A percentile compares a stretch with the other conserved stretches of the same genome.
Evolutionary conservation across 306 rosid species (phyloP).

Genomic region (Cucumis melo): DNA sequence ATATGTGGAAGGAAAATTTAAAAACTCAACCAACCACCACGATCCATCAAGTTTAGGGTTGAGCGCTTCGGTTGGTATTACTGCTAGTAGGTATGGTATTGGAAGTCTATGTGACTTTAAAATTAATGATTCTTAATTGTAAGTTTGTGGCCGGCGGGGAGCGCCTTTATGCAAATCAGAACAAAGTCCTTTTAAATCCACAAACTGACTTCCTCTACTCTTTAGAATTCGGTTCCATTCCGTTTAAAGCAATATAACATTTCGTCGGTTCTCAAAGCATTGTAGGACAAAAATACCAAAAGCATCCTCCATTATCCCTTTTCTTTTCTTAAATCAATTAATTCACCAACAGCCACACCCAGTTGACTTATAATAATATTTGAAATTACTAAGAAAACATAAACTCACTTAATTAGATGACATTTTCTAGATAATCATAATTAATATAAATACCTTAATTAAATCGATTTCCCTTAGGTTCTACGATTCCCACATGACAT

Average conservation of each 20-base stretch:
- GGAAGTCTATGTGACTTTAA: background rate
- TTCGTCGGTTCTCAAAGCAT: background rate
- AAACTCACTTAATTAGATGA: too few species aligned
- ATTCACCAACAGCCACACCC: background rate
- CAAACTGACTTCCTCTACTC: background rate
- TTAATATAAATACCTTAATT: too few species aligned
- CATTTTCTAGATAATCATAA: too few species aligned
- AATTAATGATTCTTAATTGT: background rate
- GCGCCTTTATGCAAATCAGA: background rate
- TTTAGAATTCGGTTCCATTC: background rate
- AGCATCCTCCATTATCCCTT: background rate
- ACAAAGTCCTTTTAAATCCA: background rate
- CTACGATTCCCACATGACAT: slow-evolving; percentile 15
- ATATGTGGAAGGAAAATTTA: too few species aligned
- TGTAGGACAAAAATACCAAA: background rate
- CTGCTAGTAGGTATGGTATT: background rate
- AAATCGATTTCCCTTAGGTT: slow-evolving; percentile 6
- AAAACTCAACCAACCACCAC: too few species aligned
- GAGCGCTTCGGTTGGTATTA: background rate
- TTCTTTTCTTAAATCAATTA: background rate
- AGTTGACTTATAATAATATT: too few species aligned
- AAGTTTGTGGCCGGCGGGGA: background rate
- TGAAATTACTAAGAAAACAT: too few species aligned
- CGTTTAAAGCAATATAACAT: background rate
- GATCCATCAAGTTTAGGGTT: background rate